phyloP scores from a whole-genome alignment of 805 yeast species.

The Pichia pseudocactophila region DNA sequence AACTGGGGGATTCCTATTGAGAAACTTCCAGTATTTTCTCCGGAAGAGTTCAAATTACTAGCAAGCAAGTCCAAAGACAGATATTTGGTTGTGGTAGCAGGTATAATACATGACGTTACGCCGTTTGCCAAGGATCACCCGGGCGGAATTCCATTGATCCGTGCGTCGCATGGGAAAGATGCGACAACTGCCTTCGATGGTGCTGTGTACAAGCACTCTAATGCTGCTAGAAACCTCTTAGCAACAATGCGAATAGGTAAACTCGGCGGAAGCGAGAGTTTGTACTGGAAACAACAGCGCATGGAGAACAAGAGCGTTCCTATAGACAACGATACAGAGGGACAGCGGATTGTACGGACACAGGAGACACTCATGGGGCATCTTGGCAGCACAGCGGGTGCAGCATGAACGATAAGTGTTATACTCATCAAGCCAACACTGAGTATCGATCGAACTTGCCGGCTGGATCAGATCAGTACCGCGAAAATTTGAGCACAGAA shows the following conservation, averaged over 20 bases:
- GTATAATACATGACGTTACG: constrained; percentile 88
- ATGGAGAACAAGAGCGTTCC: constrained; percentile 57
- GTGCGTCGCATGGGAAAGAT: constrained; percentile 82
- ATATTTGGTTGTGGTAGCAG: constrained; percentile 74
- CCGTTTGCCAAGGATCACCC: constrained; percentile 91
- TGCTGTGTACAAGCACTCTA: constrained; percentile 87
- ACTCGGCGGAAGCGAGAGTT: constrained; percentile 71
- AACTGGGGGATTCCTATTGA: constrained; percentile 96
- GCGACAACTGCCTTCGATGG: constrained; percentile 93
- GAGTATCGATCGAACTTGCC: no score
- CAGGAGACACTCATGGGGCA: constrained; percentile 42
- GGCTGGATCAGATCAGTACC: no score
- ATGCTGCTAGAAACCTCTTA: constrained; percentile 83
- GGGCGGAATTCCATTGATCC: constrained; percentile 76
- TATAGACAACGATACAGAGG: constrained; percentile 43
- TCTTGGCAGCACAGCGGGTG: constrained; percentile 48
- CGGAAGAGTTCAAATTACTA: constrained; percentile 36
- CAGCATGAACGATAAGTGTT: constrained; percentile 32
- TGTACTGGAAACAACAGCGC: constrained; percentile 72
- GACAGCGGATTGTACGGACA: constrained; percentile 48
- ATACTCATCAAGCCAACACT: no score
- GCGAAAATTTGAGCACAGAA: no score
- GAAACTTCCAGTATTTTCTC: constrained; percentile 59
- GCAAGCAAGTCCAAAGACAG: constrained; percentile 23
- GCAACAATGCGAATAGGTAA: constrained; percentile 94